A percentile compares a stretch with the other conserved stretches of the same genome.
Conservation (phyloP, 306 rosid species). For the Glycine soja region DNA sequence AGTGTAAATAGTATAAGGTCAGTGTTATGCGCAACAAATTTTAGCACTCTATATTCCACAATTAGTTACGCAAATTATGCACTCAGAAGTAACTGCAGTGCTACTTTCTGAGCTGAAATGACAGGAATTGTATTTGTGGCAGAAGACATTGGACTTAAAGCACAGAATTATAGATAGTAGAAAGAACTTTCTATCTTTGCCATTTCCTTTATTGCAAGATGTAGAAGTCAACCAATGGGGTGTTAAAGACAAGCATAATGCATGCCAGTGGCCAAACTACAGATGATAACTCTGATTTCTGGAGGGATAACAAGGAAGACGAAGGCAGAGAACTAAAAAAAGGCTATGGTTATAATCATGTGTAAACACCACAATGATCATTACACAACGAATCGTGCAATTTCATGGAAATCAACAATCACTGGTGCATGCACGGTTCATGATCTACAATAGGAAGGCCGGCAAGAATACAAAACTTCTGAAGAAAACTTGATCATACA, state of each 20-base stretch:
- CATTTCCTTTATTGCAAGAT: neutral
- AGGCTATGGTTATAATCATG: neutral
- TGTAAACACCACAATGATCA: neutral
- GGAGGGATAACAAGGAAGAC: slow-evolving; percentile 17
- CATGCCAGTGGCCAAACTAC: slow-evolving; percentile 3
- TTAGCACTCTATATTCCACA: neutral
- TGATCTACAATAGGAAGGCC: neutral
- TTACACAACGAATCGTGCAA: slow-evolving; percentile 1
- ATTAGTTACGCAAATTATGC: slow-evolving; percentile 6
- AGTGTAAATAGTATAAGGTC: neutral
- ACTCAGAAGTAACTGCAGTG: slow-evolving; percentile 6
- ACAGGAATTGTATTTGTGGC: neutral
- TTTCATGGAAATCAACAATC: slow-evolving; percentile 27
- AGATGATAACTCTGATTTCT: slow-evolving; percentile 4
- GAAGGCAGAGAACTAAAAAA: neutral
- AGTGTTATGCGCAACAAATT: neutral
- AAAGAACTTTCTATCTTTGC: neutral
- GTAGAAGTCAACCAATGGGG: neutral
- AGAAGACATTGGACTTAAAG: neutral
- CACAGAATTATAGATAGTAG: neutral
- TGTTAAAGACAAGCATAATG: slow-evolving; percentile 18
- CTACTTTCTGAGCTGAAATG: slow-evolving; percentile 16
- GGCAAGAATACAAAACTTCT: slow-evolving; percentile 9
- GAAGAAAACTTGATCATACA: slow-evolving; percentile 2
- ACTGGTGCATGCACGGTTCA: neutral